Evolutionary conservation across 305 asterid species (phyloP).

Genomic region (Fraxinus platypoda): DNA sequence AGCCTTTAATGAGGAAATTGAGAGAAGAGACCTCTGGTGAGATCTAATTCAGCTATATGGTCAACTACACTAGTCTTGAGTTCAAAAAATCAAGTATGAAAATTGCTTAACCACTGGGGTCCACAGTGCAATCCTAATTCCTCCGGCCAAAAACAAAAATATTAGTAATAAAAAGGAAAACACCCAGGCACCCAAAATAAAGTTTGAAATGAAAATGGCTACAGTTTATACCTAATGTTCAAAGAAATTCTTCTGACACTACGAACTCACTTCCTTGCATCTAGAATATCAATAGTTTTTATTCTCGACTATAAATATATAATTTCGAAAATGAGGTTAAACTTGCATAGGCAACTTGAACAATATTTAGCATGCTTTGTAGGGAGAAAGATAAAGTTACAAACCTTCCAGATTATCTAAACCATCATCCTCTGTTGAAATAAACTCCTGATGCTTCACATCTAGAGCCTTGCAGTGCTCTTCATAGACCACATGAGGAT

Average conservation of each 20-base stretch:
- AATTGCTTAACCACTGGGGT: neutral
- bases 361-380: neutral
- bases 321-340: neutral
- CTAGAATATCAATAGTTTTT: neutral
- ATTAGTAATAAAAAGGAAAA: neutral
- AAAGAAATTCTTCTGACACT: neutral
- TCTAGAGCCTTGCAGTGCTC: constrained; percentile 87
- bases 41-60: neutral
- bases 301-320: neutral
- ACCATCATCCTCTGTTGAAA: constrained; percentile 38
- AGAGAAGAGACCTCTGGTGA: neutral
- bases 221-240: neutral
- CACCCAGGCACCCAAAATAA: neutral
- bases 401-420: constrained; percentile 81
- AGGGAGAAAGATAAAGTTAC: constrained; percentile 26
- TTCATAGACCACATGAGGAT: constrained; percentile 92
- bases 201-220: neutral
- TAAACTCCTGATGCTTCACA: constrained; percentile 45
- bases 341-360: neutral
- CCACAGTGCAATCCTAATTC: neutral
- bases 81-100: neutral
- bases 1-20: neutral
- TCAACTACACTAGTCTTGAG: neutral
- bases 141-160: neutral
- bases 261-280: neutral